A percentile compares a stretch with the other conserved stretches of the same genome.
Evolutionary conservation across 768 basidiomycete genomes (phyloP).

Genomic region (Kockovaella imperatae): DNA sequence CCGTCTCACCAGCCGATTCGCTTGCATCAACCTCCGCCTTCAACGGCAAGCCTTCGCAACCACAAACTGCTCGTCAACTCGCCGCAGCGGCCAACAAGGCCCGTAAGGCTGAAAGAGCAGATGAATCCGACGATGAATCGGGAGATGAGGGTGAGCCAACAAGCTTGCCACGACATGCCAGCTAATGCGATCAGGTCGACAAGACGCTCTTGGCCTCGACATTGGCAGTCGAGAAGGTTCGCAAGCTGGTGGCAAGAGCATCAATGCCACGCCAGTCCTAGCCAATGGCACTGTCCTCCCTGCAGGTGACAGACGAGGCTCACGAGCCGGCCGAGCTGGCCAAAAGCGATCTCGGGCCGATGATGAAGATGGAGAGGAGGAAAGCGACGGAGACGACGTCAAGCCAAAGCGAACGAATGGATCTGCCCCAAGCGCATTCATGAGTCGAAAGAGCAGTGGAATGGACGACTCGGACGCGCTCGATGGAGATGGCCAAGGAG

Average conservation of each 20-base stretch:
- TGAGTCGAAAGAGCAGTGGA: background rate
- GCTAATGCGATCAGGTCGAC: background rate
- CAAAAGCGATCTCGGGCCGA: constrained; percentile 23
- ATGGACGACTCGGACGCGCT: background rate
- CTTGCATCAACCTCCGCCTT: constrained; percentile 32
- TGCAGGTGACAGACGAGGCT: background rate
- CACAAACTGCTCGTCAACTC: constrained; percentile 34
- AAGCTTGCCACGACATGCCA: background rate
- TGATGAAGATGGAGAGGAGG: constrained; percentile 27
- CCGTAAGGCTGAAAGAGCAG: constrained; percentile 10
- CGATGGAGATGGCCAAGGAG: background rate
- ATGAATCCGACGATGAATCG: constrained; percentile 26
- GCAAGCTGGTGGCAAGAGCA: background rate
- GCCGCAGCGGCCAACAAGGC: constrained; percentile 31
- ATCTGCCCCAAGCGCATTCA: background rate
- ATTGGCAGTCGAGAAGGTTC: constrained; percentile 10
- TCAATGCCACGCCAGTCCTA: constrained; percentile 8
- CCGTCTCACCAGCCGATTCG: constrained; percentile 35
- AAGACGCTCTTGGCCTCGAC: constrained; percentile 14
- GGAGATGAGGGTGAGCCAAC: constrained; percentile 13
- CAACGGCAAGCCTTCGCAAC: constrained; percentile 20
- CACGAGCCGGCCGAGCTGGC: constrained; percentile 2
- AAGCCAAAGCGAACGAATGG: background rate
- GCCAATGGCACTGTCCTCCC: background rate
- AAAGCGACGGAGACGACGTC: constrained; percentile 8